phyloP scores from a whole-genome alignment of 148 eudicot species.

The Arctostaphylos glauca region DNA sequence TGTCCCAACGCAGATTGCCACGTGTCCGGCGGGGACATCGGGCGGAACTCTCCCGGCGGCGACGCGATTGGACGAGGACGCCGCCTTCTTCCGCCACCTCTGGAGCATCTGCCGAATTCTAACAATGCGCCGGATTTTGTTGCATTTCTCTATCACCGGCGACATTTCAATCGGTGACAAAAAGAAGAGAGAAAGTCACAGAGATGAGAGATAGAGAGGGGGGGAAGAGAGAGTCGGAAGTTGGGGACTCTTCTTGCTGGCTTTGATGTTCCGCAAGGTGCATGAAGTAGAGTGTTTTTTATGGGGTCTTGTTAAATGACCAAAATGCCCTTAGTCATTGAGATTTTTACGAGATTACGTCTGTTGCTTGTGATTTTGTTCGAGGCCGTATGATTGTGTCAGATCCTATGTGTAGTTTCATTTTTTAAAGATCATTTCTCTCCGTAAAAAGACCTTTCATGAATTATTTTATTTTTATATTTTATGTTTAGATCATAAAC shows the following conservation, averaged over 20 bases:
- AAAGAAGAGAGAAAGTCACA: not conserved
- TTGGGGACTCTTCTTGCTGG: not conserved
- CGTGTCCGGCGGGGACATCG: constrained; percentile 53
- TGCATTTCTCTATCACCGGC: constrained; percentile 23
- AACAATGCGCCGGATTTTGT: constrained; percentile 66
- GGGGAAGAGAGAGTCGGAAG: not conserved
- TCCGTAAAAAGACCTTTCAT: no score
- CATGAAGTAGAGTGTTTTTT: not conserved
- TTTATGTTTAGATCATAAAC: no score
- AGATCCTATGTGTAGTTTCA: not conserved
- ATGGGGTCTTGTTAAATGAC: not conserved
- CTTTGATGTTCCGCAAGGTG: not conserved
- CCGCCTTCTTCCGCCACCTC: constrained; percentile 44
- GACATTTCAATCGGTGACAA: constrained; percentile 15
- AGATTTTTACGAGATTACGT: constrained; percentile 9
- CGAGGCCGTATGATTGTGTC: not conserved
- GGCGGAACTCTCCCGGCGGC: constrained; percentile 21
- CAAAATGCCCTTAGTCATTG: constrained; percentile 12
- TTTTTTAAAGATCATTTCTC: no score
- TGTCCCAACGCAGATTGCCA: constrained; percentile 38
- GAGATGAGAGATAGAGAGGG: not conserved
- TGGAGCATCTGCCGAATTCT: constrained; percentile 59
- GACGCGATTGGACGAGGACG: constrained; percentile 12
- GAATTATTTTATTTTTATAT: no score
- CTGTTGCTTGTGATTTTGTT: not conserved